phyloP scores from a whole-genome alignment of 2,329 filamentous ascomycete species.

The Cercospora sesami region DNA sequence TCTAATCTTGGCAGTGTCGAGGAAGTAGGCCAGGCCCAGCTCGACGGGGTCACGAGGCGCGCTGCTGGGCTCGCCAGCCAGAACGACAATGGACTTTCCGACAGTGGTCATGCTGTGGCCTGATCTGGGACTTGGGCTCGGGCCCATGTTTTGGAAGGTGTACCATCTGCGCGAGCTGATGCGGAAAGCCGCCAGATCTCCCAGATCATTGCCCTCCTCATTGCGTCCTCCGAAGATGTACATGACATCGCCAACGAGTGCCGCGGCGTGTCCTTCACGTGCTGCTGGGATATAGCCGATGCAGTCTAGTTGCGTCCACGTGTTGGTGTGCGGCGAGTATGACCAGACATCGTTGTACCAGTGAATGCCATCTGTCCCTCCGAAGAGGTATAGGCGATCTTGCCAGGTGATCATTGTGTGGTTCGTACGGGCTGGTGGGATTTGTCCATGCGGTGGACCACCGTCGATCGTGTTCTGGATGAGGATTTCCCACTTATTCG shows the following conservation, averaged over 20 bases:
- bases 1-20: constrained; percentile 94
- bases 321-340: constrained; percentile 79
- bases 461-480: constrained; percentile 69
- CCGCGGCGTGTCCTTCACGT: constrained; percentile 89
- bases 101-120: constrained; percentile 98
- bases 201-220: constrained; percentile 87
- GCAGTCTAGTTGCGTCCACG: constrained; percentile 87
- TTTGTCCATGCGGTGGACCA: constrained; percentile 60
- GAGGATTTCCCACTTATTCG: constrained; percentile 94
- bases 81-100: constrained; percentile 85
- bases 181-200: constrained; percentile 84
- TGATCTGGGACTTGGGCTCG: constrained; percentile 86
- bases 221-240: constrained; percentile 97
- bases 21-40: constrained; percentile 81
- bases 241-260: constrained; percentile 96
- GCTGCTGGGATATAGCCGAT: constrained; percentile 96
- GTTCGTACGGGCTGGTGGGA: constrained; percentile 89
- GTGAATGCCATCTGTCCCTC: constrained; percentile 88
- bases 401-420: constrained; percentile 89
- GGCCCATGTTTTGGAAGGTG: constrained; percentile 99
- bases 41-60: constrained; percentile 78
- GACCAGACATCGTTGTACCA: constrained; percentile 99
- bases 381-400: constrained; percentile 95
- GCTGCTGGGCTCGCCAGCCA: constrained; percentile 92
- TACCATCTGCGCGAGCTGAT: constrained; percentile 90